Evolutionary conservation across 345 rosid species (phyloP), one percentile per base, ranked within the genome.

Genomic region (Linum usitatissimum): DNA sequence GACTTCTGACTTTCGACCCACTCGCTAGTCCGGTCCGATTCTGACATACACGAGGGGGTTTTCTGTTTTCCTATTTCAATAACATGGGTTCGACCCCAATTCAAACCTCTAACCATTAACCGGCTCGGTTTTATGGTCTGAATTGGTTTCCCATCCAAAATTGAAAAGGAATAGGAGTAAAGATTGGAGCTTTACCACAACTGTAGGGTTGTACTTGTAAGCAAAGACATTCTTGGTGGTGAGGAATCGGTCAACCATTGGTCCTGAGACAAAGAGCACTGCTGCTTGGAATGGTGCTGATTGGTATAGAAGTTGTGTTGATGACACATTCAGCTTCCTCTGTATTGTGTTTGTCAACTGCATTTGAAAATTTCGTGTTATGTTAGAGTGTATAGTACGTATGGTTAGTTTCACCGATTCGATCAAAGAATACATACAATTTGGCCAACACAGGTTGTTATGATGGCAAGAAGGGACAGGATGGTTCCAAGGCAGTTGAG

Each of bases 231-330:
- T 93, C 68, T 81, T 90, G 56, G 80, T 66, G 69, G 97, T 93
- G 71, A 93, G 97, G 73, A 68, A 77, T 49, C 84, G 84, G 70
- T 93, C 99, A 3, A 93, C 99, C 51, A 93, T 62, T 9, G 99
- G 99, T 59, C 99, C 99, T 0, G 96, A 89, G 36, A 93, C 91
- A 57, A 93, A 93, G 34, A 93, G 90, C 75, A 90, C 70, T 17
- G 94, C 99, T 6, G 99, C 96, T 78, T 93, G 99, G 71, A 93
- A 93, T 39, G 99, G 99, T 3, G 99, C 99, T 1, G 99, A 93
- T 28, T 93, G 99, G 73, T 93, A 93, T 9, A 90, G 82, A 63
- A 93, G 78, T 79, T 93, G 99, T 18, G 99, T 93, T 49, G 99
- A 90, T 59, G 99, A 84, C 15, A 93, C 99, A 67, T 87, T 90